Evolutionary conservation across 208 protist species (phyloP).

Genomic region (Leishmania guyanensis): DNA sequence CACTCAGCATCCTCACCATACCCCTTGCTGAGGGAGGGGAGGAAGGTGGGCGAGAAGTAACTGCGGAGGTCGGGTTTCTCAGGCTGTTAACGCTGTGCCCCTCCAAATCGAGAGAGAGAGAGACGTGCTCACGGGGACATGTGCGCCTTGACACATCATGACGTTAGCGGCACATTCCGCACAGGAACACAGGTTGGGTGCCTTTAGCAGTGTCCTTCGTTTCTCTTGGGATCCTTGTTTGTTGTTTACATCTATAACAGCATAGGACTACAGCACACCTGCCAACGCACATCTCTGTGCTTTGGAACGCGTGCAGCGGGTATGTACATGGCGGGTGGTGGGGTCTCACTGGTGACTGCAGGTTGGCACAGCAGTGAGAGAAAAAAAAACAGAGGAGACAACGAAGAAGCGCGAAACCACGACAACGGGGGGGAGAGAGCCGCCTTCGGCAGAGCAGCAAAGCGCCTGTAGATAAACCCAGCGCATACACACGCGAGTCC

Average conservation of each 20-base stretch:
- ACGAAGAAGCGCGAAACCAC: conserved; percentile 2
- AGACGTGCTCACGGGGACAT: neutral
- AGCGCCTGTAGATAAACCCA: neutral
- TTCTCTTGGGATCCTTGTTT: neutral
- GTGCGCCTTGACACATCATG: neutral
- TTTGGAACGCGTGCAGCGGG: neutral
- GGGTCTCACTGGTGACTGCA: neutral
- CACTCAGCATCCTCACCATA: neutral
- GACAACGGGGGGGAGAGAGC: neutral
- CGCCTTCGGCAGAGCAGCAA: neutral
- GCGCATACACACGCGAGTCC: neutral
- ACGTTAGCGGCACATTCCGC: neutral
- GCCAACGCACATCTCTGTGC: neutral
- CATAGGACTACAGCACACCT: neutral
- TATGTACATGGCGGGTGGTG: conserved; percentile 6
- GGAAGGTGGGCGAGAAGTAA: neutral
- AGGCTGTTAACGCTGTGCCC: neutral
- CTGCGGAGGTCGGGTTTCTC: neutral
- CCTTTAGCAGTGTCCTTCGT: neutral
- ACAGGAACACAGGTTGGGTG: neutral
- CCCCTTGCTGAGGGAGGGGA: neutral
- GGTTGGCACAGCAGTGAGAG: neutral
- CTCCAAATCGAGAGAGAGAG: neutral
- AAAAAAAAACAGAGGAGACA: conserved; percentile 1
- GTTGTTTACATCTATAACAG: conserved; percentile 12